A percentile compares a stretch with the other conserved stretches of the same genome.
Conservation (phyloP, 306 rosid species). For the Prunus fruticosa region DNA sequence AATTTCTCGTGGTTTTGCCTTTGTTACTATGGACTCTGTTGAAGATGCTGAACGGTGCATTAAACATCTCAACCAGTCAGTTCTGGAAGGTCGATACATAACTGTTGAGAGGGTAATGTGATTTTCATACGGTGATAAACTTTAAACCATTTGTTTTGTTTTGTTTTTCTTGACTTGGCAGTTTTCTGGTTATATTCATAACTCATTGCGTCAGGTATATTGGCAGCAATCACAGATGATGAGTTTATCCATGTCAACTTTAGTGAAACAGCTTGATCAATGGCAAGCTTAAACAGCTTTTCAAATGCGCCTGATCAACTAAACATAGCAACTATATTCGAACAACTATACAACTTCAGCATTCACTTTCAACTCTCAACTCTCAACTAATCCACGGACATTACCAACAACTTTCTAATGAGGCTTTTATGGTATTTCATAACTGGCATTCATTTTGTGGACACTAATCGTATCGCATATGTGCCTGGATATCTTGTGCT, state of each 20-base stretch:
- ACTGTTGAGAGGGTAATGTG: slow-evolving; percentile 90
- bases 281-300: slow-evolving; percentile 94
- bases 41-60: slow-evolving; percentile 88
- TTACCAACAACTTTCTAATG: slow-evolving; percentile 95
- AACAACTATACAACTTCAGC: slow-evolving; percentile 97
- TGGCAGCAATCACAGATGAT: slow-evolving; percentile 99
- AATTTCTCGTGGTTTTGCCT: slow-evolving; percentile 95
- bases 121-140: slow-evolving; percentile 21
- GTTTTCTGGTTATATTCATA: slow-evolving; percentile 98
- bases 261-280: slow-evolving; percentile 95
- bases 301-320: slow-evolving; percentile 92
- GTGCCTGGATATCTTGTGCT: slow-evolving; percentile 39
- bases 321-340: slow-evolving; percentile 98
- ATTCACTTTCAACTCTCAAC: slow-evolving; percentile 90
- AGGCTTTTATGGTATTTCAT: slow-evolving; percentile 86
- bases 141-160: slow-evolving; percentile 23
- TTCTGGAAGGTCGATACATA: slow-evolving; percentile 90
- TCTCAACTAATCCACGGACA: slow-evolving; percentile 97
- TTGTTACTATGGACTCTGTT: slow-evolving; percentile 71
- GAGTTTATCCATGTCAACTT: slow-evolving; percentile 95
- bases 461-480: slow-evolving; percentile 28
- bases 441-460: slow-evolving; percentile 59
- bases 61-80: slow-evolving; percentile 91
- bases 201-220: slow-evolving; percentile 86
- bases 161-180: slow-evolving; percentile 69